Conservation (phyloP, 768 basidiomycete species). For the Chalciporus chontae region DNA sequence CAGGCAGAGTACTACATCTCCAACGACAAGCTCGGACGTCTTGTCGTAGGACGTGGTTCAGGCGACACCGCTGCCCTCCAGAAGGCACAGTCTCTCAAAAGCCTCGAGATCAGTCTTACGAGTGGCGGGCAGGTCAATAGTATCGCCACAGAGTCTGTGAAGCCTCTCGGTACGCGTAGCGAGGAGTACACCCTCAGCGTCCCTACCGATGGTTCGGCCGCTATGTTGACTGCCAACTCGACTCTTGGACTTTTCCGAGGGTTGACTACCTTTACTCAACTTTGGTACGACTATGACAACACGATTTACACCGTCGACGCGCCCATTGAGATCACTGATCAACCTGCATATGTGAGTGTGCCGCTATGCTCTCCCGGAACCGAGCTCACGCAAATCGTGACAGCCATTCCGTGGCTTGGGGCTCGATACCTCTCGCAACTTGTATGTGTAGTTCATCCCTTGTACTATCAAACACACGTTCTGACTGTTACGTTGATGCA, state of each 20-base stretch:
- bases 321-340: constrained; percentile 41
- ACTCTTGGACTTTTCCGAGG: constrained; percentile 52
- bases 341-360: constrained; percentile 43
- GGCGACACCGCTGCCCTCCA: constrained; percentile 28
- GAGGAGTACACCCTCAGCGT: constrained; percentile 45
- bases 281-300: constrained; percentile 42
- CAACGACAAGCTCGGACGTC: constrained; percentile 36
- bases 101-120: constrained; percentile 27
- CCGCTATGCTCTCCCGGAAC: not conserved
- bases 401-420: constrained; percentile 39
- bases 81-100: constrained; percentile 22
- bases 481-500: constrained; percentile 6
- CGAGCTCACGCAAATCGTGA: not conserved
- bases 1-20: constrained; percentile 30
- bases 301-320: constrained; percentile 38
- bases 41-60: constrained; percentile 39
- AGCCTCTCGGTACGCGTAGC: constrained; percentile 33
- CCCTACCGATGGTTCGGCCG: constrained; percentile 34
- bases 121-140: constrained; percentile 14
- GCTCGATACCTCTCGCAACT: constrained; percentile 48
- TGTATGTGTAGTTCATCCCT: constrained; percentile 18
- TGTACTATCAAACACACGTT: not conserved
- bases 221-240: constrained; percentile 40
- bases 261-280: constrained; percentile 51
- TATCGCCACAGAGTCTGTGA: constrained; percentile 36